phyloP scores from a whole-genome alignment of 306 rosid species.

The Quercus wislizeni region DNA sequence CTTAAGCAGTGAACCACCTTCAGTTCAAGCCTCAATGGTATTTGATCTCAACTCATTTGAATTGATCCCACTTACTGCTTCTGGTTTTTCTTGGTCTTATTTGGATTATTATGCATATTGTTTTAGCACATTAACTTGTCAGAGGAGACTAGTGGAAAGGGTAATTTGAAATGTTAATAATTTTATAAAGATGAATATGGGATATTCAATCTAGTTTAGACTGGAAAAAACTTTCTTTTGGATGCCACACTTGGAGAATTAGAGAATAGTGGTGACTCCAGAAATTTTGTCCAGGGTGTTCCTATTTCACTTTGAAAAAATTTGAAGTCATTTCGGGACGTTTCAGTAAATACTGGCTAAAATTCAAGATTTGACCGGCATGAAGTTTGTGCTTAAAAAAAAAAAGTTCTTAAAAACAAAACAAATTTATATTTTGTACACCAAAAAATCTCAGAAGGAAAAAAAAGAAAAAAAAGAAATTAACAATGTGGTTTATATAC shows the following conservation, averaged over 20 bases:
- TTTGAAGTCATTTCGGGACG: too few species aligned
- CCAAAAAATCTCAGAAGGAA: too few species aligned
- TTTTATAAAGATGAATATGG: not conserved
- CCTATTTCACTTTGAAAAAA: too few species aligned
- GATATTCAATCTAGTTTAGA: not conserved
- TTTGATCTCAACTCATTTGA: slow-evolving; percentile 27
- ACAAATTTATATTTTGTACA: too few species aligned
- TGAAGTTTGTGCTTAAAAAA: too few species aligned
- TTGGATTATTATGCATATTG: not conserved
- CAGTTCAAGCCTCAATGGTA: slow-evolving; percentile 59
- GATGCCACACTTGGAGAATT: not conserved
- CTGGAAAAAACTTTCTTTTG: not conserved
- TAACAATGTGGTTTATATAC: too few species aligned
- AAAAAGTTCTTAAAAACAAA: too few species aligned
- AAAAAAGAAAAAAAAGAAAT: too few species aligned
- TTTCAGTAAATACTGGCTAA: too few species aligned
- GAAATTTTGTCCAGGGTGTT: too few species aligned
- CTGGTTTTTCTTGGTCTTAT: not conserved
- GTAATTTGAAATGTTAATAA: not conserved
- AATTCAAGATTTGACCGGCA: too few species aligned
- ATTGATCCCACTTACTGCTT: slow-evolving; percentile 15
- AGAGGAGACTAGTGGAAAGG: not conserved
- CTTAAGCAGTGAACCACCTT: slow-evolving; percentile 45
- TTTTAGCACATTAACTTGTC: not conserved
- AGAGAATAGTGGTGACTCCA: too few species aligned